Evolutionary conservation across 495 filamentous ascomycete species (phyloP), one percentile per base, ranked within the genome.

Genomic region (Neurospora sp.): DNA sequence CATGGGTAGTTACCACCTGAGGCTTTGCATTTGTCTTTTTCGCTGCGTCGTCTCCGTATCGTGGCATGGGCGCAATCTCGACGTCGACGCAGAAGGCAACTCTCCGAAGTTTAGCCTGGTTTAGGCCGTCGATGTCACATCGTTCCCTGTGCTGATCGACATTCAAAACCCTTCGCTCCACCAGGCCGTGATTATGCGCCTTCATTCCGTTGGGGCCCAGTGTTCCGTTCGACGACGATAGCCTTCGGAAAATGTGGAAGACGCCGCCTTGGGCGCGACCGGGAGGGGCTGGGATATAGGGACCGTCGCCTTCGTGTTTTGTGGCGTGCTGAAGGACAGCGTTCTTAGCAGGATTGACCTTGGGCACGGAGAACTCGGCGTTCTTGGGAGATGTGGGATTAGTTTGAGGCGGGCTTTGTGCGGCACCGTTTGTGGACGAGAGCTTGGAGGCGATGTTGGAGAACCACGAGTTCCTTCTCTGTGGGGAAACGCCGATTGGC

Each of bases 1-100:
- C 91, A 70, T 91, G 88, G n/a, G 85, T 78, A 66, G 85, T 85
- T 1, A 86, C 79, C 31, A 81, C 79, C 72, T 90, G 85, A 4
- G 90, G 84, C 66, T 89, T 78, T 80, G 80, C 4, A 66, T 73
- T 21, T 81, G 24, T 82, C 73, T 77, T 77, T 4, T 73, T 75
- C 5, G 36, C 70, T 0, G 71, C 21, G 34, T 78, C 86, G 11
- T 90, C 88, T 28, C 72, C 79, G 74, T 91, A 88, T 73, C 82
- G 84, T 5, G 87, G 86, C 80, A 86, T 85, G 34, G 83, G 85
- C 54, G 96, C 94, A 77, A 99, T 96, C 82, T 99, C 96, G 15
- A 99, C 96, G 80, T 99, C 96, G 5, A 99, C 96, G 76, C 92
- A 97, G 77, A 99, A 99, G 2, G 94, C 92, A 2, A 99, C 96